Conservation (phyloP, 2,329 filamentous ascomycete species). For the Blastomyces percursus region DNA sequence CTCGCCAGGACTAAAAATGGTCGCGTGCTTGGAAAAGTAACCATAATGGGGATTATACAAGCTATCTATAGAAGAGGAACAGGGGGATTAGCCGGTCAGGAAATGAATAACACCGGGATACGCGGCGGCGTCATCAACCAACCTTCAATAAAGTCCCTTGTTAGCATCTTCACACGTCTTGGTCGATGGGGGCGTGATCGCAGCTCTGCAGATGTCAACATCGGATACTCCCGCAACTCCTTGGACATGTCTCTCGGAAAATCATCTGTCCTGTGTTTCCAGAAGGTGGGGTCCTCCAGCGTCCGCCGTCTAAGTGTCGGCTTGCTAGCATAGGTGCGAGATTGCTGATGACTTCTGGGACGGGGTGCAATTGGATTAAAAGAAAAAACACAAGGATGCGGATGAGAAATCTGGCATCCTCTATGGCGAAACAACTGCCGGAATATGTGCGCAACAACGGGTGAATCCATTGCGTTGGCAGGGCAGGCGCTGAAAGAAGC, state of each 20-base stretch:
- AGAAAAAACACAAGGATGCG: conserved; percentile 20
- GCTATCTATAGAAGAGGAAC: conserved; percentile 51
- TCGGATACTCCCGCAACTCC: conserved; percentile 72
- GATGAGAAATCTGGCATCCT: conserved; percentile 47
- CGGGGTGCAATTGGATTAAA: conserved; percentile 12
- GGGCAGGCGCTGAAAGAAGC: conserved; percentile 9
- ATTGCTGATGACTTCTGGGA: conserved; percentile 20
- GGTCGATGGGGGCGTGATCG: conserved; percentile 64
- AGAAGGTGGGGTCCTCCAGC: conserved; percentile 53
- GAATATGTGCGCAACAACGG: conserved; percentile 65
- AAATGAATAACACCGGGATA: not conserved
- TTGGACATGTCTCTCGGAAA: conserved; percentile 65
- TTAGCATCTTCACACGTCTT: conserved; percentile 85
- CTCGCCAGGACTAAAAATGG: conserved; percentile 86
- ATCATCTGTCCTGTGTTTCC: conserved; percentile 73
- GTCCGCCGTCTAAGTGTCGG: conserved; percentile 26
- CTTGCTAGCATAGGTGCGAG: conserved; percentile 28
- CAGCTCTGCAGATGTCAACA: conserved; percentile 72
- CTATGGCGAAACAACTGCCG: conserved; percentile 72
- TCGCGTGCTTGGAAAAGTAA: conserved; percentile 92
- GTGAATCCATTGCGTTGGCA: conserved; percentile 60
- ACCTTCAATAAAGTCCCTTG: conserved; percentile 96
- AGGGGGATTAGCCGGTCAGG: conserved; percentile 5
- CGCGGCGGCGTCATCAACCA: not conserved
- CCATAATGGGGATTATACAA: conserved; percentile 91